Evolutionary conservation across 1,284 basidiomycete genomes (phyloP), one percentile per base, ranked within the genome.

Genomic region (Cryptococcus floricola): DNA sequence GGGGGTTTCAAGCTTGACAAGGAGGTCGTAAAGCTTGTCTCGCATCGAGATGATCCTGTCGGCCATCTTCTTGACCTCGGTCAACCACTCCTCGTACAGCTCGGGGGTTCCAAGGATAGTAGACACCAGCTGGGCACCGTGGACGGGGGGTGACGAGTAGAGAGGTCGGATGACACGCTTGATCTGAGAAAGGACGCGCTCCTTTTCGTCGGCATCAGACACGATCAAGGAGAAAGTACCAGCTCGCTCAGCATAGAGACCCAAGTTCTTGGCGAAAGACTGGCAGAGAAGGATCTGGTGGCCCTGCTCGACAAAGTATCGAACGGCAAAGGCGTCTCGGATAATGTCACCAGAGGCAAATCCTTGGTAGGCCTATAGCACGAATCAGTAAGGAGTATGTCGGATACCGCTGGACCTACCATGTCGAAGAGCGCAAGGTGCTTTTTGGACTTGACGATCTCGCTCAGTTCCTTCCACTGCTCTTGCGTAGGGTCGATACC

Each of bases 191-290:
- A 92, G 87, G 50, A 95, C 86, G 50, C 92, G 86, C 48, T 87
- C 89, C 76, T 87, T 91, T 78, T 96, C 92, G 63, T 89, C 89
- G 49, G 85, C 80, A 63, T 83, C 84, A 57, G 79, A 76, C 46
- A 85, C 85, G 50, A 88, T 85, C 67, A 97, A 77, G 23, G 91
- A 93, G 83, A 98, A 91, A n/a, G 90, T 88, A 19, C 94, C 94
- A 57, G 91, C 90, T 73, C 94, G 90, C 79, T 97, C 94, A 64
- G 94, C 96, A 77, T 98, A 98, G 41, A 98, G 83, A 59, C 96
- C 95, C 84, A 97, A 95, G 82, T 98, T 99, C 84, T 99, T 99
- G 53, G 96, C 96, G 77, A 98, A 99, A 53, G 90, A 93, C 79
- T 99, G 96, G 59, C 87, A 81, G 47, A 93, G 83, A 14, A 90